phyloP scores from a whole-genome alignment of 306 rosid species.

The Cucumis melo region DNA sequence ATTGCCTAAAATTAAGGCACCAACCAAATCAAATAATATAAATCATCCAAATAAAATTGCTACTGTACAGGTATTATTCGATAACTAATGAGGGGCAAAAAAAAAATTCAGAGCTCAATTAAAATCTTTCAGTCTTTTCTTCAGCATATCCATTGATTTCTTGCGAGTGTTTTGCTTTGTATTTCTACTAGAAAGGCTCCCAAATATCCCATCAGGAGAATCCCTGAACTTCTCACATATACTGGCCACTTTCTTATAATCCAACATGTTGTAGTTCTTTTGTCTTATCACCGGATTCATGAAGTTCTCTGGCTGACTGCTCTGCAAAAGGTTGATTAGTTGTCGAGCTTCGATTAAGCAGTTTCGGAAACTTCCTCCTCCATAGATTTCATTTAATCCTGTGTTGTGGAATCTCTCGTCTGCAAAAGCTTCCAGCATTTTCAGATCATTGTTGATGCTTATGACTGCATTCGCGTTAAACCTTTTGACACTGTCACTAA shows the following conservation, averaged over 20 bases:
- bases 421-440: slow-evolving; percentile 53
- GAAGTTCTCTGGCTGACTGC: slow-evolving; percentile 95
- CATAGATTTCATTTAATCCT: slow-evolving; percentile 55
- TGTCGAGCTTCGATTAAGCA: slow-evolving; percentile 70
- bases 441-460: slow-evolving; percentile 43
- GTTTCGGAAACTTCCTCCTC: slow-evolving; percentile 37
- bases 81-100: neutral
- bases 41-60: neutral
- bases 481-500: slow-evolving; percentile 64
- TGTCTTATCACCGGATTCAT: slow-evolving; percentile 92
- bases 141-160: slow-evolving; percentile 83
- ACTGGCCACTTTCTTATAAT: slow-evolving; percentile 60
- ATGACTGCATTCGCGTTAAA: slow-evolving; percentile 56
- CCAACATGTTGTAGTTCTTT: slow-evolving; percentile 67
- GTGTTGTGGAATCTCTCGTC: slow-evolving; percentile 57
- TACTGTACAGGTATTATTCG: neutral
- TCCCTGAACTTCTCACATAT: slow-evolving; percentile 85
- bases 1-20: neutral
- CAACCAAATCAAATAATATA: neutral
- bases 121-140: slow-evolving; percentile 78
- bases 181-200: slow-evolving; percentile 68
- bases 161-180: slow-evolving; percentile 64
- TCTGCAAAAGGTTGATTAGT: slow-evolving; percentile 58
- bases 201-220: slow-evolving; percentile 68
- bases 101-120: slow-evolving; percentile 14